Percentiles rank a stretch among this genome's conserved stretches.
phyloP scores from a whole-genome alignment of 495 filamentous ascomycete genomes.

The Penicillium subrubescens region DNA sequence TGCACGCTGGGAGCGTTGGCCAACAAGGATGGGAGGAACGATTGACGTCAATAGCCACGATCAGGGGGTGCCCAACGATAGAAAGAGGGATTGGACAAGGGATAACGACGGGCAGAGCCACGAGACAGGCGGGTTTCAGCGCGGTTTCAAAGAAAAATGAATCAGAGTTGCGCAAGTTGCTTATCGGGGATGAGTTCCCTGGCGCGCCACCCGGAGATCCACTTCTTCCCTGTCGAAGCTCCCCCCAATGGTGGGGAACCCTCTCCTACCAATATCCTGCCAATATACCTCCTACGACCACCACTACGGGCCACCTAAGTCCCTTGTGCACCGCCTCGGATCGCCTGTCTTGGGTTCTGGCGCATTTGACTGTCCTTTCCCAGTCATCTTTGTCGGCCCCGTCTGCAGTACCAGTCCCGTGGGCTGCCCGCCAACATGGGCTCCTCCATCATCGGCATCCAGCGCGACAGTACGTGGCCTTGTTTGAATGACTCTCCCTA shows the following conservation, averaged over 20 bases:
- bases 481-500: not conserved
- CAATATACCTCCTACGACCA: conserved; percentile 36
- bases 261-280: conserved; percentile 32
- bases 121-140: conserved; percentile 5
- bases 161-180: conserved; percentile 16
- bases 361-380: not conserved
- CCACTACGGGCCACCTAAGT: conserved; percentile 17
- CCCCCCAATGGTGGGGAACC: conserved; percentile 35
- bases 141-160: conserved; percentile 9
- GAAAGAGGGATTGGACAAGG: not conserved
- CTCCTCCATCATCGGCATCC: conserved; percentile 53
- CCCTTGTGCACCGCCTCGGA: not conserved
- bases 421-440: conserved; percentile 51
- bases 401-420: conserved; percentile 17
- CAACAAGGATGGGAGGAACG: not conserved
- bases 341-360: not conserved
- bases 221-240: conserved; percentile 28
- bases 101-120: not conserved
- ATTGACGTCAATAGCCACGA: not conserved
- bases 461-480: conserved; percentile 50
- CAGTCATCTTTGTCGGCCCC: conserved; percentile 1
- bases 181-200: conserved; percentile 31
- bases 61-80: not conserved
- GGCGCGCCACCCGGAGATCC: conserved; percentile 31
- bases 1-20: conserved; percentile 5